Conservation (phyloP, 805 yeast species). For the Metschnikowia shivogae region DNA sequence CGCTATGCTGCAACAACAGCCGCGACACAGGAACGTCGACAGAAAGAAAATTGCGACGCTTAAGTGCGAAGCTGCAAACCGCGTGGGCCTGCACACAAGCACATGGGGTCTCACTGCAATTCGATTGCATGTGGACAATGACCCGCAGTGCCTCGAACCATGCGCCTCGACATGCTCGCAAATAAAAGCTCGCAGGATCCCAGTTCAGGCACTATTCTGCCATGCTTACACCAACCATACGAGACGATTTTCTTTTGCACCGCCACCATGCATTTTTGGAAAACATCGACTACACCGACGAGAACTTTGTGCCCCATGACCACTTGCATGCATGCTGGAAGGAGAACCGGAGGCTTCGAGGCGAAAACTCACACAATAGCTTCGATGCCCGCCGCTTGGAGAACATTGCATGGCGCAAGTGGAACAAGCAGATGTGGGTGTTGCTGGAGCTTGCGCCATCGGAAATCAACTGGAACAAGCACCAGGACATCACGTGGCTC, state of each 20-base stretch:
- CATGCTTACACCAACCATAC: constrained; percentile 6
- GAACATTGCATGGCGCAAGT: constrained; percentile 40
- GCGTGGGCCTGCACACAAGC: neutral
- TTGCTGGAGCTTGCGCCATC: constrained; percentile 38
- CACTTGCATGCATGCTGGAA: constrained; percentile 26
- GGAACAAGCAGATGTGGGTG: constrained; percentile 27
- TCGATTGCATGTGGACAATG: neutral
- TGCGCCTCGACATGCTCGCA: neutral
- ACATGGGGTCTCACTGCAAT: constrained; percentile 1
- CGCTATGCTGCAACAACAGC: no score
- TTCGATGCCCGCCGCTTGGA: constrained; percentile 25
- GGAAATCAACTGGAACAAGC: constrained; percentile 50
- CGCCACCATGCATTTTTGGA: constrained; percentile 12
- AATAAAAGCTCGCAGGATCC: neutral
- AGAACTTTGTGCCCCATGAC: constrained; percentile 12
- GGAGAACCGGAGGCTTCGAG: constrained; percentile 18
- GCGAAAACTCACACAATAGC: constrained; percentile 18
- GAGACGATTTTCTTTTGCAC: constrained; percentile 14
- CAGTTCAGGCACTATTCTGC: neutral
- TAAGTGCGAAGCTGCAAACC: neutral
- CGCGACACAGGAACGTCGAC: no score
- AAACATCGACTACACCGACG: constrained; percentile 32
- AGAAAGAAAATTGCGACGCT: neutral
- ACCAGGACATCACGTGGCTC: constrained; percentile 51
- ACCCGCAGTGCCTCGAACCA: neutral